Evolutionary conservation across 768 basidiomycete species (phyloP).

Genomic region (Serendipita sp.): DNA sequence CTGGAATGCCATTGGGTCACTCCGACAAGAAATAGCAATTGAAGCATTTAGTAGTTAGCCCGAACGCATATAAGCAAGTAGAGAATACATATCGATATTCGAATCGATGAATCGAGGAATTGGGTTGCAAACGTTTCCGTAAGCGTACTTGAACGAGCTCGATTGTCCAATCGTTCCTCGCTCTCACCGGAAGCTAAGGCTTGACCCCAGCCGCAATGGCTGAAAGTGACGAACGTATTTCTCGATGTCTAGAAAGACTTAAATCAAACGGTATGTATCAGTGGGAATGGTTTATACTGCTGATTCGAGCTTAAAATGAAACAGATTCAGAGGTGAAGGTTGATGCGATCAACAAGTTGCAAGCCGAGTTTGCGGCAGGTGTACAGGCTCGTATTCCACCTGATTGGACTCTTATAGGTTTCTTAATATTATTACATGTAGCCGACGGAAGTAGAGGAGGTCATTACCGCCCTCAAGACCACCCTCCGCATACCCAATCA

Average conservation of each 20-base stretch:
- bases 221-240: slow-evolving; percentile 1
- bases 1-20: slow-evolving; percentile 71
- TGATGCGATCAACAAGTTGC: slow-evolving; percentile 65
- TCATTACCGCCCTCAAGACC: slow-evolving; percentile 53
- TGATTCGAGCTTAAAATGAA: slow-evolving; percentile 11
- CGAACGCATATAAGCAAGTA: background rate
- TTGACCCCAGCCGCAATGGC: slow-evolving; percentile 31
- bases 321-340: slow-evolving; percentile 68
- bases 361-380: slow-evolving; percentile 55
- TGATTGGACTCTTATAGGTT: slow-evolving; percentile 8
- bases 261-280: slow-evolving; percentile 8
- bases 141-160: background rate
- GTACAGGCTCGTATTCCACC: slow-evolving; percentile 36
- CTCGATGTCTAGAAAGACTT: background rate
- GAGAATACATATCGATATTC: background rate
- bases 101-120: background rate
- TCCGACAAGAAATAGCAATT: slow-evolving; percentile 44
- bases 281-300: slow-evolving; percentile 6
- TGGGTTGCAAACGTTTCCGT: background rate
- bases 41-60: background rate
- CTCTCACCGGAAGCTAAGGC: background rate
- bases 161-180: background rate
- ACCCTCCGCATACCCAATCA: slow-evolving; percentile 70
- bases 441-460: slow-evolving; percentile 57
- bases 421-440: slow-evolving; percentile 19